These are phyloP conservation scores for Pseudogymnoascus sp. DNA, from an alignment of 2,329 filamentous ascomycete species.

Conservation along the genomic window DNA sequence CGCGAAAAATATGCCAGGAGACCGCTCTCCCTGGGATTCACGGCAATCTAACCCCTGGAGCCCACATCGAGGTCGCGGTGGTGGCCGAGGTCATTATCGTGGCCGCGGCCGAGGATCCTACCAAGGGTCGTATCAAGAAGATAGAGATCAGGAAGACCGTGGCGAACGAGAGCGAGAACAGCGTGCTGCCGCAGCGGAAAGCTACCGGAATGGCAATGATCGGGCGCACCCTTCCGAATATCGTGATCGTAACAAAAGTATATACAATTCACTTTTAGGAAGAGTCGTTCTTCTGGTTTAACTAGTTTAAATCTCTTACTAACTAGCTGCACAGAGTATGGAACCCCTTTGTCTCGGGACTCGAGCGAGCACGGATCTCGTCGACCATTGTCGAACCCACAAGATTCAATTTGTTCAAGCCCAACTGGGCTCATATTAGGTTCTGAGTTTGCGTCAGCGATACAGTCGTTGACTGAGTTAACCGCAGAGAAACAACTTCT, in stretches of 20 bases:
- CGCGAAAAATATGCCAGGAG: not conserved
- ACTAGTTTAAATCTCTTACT: not conserved
- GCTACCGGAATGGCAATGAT: not conserved
- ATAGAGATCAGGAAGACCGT: not conserved
- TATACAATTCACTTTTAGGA: not conserved
- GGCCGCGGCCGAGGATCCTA: not conserved
- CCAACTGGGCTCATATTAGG: not conserved
- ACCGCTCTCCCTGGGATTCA: not conserved
- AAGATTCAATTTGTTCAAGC: not conserved
- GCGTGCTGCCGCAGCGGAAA: not conserved
- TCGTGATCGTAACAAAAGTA: not conserved
- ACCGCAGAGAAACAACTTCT: not conserved
- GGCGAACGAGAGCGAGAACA: not conserved
- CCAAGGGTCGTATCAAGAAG: not conserved
- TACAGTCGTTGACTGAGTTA: not conserved
- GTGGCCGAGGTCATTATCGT: not conserved
- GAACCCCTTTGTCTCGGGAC: not conserved
- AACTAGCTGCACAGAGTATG: not conserved
- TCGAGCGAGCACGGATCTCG: not conserved
- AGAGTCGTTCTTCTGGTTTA: not conserved
- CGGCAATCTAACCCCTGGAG: not conserved
- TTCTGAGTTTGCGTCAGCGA: not conserved
- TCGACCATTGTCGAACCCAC: too few species aligned
- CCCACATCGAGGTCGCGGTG: not conserved
- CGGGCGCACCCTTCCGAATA: not conserved